Evolutionary conservation across 2,329 filamentous ascomycete genomes (phyloP).

Genomic region (Aaosphaeria arxii): DNA sequence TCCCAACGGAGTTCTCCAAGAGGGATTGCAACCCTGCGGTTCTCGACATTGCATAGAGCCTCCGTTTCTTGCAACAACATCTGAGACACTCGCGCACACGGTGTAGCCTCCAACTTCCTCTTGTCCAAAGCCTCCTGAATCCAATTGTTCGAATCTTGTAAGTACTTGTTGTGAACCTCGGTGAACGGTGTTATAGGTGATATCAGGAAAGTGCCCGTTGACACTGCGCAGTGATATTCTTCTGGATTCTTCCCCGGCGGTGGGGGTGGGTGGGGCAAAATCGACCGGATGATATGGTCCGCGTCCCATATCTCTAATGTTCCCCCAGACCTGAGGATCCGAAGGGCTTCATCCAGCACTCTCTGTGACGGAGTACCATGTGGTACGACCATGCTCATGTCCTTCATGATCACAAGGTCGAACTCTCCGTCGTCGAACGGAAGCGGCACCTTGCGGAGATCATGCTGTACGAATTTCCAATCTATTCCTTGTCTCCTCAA

Average conservation of each 20-base stretch:
- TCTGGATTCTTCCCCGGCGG: conserved; percentile 57
- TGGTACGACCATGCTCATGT: conserved; percentile 68
- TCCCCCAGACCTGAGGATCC: conserved; percentile 74
- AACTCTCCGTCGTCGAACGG: conserved; percentile 80
- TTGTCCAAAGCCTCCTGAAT: conserved; percentile 70
- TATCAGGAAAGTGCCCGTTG: conserved; percentile 77
- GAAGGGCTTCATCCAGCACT: conserved; percentile 70
- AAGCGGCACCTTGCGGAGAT: conserved; percentile 70
- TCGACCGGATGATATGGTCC: conserved; percentile 78
- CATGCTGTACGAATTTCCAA: conserved; percentile 87
- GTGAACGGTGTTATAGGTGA: conserved; percentile 80
- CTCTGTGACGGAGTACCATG: conserved; percentile 52
- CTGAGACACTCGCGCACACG: conserved; percentile 75
- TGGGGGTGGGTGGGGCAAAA: conserved; percentile 72
- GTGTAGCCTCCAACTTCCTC: conserved; percentile 68
- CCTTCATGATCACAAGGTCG: conserved; percentile 86
- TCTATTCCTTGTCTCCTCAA: conserved; percentile 70
- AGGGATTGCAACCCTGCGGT: conserved; percentile 79
- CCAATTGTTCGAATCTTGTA: conserved; percentile 83
- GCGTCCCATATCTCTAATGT: conserved; percentile 86
- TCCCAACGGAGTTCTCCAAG: conserved; percentile 86
- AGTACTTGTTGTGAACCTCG: conserved; percentile 74
- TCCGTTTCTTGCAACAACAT: conserved; percentile 79
- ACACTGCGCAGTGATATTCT: conserved; percentile 62
- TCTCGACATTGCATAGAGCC: conserved; percentile 64